Evolutionary conservation across 257 asterid genomes (phyloP), one percentile per base, ranked within the genome.

Genomic region (Penstemon newberryi): DNA sequence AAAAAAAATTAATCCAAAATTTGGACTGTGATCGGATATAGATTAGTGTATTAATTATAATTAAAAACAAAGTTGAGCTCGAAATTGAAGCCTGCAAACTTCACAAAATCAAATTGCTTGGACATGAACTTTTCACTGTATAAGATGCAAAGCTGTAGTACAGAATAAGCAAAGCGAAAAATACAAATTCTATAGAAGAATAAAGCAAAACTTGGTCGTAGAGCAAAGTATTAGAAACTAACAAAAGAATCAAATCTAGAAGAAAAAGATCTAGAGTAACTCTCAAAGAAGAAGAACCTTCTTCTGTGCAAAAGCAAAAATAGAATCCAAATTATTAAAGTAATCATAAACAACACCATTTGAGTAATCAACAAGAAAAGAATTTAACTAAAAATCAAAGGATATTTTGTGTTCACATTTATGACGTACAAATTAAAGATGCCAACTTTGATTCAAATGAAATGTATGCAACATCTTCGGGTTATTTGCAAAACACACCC

Each of bases 241-340:
- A 71, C 73, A 79, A 74, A 75, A 56, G 87, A 86, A 83, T 78
- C 79, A 83, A 78, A 77, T 72, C 69, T 71, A 66, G 36, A 66
- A 25, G 40, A 65, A 74, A 75, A 72, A 75, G 69, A 72, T 42
- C 11, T 46, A 59, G 66, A 43, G 64, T 38, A 38, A 19, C 65
- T 42, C 7, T 42, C 7, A 49, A 76, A 38, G 73, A 73, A 82
- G 60, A 75, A 69, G 79, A 79, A 76, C 73, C 85, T 85, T 80
- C 86, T 71, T 65, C 59, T 42, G 70, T 69, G 81, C 81, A 81
- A 89, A 85, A 87, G 89, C 75, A 83, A 67, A 52, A n/a, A 62
- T 44, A 68, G 70, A 67, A 53, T 44, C 81, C 58, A 67, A 42
- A 61, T 2, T 52, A 67, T 51, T 50, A 77, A 74, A 73, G 75